Evolutionary conservation across 371 early-diverging fungal species (phyloP).

Genomic region (Dinochytrium kinnereticum): DNA sequence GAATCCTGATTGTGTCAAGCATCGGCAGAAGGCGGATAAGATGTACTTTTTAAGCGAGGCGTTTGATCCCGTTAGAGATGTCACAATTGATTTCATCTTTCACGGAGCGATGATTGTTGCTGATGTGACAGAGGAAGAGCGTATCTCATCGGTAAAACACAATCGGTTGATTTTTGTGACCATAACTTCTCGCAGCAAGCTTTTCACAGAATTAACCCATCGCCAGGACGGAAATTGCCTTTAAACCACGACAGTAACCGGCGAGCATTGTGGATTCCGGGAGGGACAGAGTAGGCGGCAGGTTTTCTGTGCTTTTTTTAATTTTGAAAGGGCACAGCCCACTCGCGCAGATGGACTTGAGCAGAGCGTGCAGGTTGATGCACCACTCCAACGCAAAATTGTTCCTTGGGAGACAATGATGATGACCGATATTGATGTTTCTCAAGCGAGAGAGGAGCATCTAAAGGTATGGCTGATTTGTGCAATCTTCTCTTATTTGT

Average conservation of each 20-base stretch:
- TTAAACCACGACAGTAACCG: slow-evolving; percentile 8
- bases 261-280: slow-evolving; percentile 7
- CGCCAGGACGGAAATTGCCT: neutral
- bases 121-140: slow-evolving; percentile 62
- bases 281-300: neutral
- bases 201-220: slow-evolving; percentile 18
- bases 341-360: neutral
- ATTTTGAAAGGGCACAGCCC: neutral
- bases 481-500: neutral
- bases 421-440: slow-evolving; percentile 47
- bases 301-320: neutral
- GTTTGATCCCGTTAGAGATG: slow-evolving; percentile 61
- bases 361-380: slow-evolving; percentile 22
- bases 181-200: slow-evolving; percentile 18
- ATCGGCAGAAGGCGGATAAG: slow-evolving; percentile 52
- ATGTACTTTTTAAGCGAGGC: slow-evolving; percentile 53
- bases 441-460: neutral
- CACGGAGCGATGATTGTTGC: slow-evolving; percentile 54
- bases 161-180: neutral
- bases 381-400: slow-evolving; percentile 64
- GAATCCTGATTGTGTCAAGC: slow-evolving; percentile 57
- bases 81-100: slow-evolving; percentile 66
- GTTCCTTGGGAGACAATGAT: slow-evolving; percentile 68
- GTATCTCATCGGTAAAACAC: slow-evolving; percentile 45
- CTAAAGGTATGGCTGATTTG: neutral